Conservation (phyloP, 2,329 filamentous ascomycete species). For the Gaeumannomyces sp. region DNA sequence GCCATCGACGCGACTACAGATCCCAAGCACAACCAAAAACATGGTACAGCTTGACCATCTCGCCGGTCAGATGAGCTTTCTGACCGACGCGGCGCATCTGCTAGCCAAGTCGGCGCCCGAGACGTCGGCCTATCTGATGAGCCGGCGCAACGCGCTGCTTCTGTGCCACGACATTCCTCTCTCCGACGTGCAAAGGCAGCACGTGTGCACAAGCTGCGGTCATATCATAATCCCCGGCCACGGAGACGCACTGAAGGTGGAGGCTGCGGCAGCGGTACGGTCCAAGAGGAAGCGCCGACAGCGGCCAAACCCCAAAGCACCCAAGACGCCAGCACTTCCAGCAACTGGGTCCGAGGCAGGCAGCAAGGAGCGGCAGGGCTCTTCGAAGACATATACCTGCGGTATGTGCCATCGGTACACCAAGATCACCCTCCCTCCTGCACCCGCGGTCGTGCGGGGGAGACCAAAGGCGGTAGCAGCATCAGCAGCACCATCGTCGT, state of each 20-base stretch:
- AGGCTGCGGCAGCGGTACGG: conserved; percentile 41
- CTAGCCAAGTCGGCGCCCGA: conserved; percentile 46
- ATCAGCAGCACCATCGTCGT: conserved; percentile 20
- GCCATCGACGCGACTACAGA: neutral
- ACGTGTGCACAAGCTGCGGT: conserved; percentile 54
- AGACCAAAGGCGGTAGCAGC: conserved; percentile 18
- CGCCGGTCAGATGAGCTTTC: conserved; percentile 32
- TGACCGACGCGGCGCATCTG: conserved; percentile 55
- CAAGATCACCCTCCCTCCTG: conserved; percentile 31
- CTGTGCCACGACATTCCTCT: conserved; percentile 37
- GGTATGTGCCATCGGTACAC: conserved; percentile 39
- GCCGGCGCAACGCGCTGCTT: conserved; percentile 42
- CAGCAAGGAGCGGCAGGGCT: conserved; percentile 15
- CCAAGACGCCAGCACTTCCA: neutral
- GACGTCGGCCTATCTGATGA: conserved; percentile 55
- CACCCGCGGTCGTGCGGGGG: conserved; percentile 23
- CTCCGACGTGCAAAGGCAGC: conserved; percentile 45
- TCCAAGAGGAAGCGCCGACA: conserved; percentile 12
- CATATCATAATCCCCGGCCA: conserved; percentile 52
- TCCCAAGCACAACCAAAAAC: neutral
- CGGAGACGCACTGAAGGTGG: conserved; percentile 33
- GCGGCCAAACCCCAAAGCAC: neutral
- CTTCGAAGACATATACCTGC: conserved; percentile 38
- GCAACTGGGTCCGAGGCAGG: neutral
- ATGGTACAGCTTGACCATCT: conserved; percentile 15